These are phyloP conservation scores for Carex scoparia DNA, from an alignment of 176 grass and related monocot species.

Conservation along the genomic window DNA sequence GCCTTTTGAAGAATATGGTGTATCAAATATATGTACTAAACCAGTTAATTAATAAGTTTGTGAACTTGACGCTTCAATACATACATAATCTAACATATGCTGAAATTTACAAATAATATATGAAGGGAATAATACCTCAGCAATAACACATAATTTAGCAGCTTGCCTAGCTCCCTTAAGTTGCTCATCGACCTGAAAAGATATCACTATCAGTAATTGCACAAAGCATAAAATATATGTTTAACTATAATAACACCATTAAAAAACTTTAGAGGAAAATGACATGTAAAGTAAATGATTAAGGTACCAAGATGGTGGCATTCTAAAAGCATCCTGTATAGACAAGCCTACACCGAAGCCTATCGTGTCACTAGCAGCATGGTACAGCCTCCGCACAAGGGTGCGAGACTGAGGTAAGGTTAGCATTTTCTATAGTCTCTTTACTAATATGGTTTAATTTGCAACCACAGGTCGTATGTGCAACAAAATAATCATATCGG, in stretches of 20 bases:
- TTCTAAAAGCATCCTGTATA: not conserved
- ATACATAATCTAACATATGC: not conserved
- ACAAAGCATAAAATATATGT: not conserved
- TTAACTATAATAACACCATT: not conserved
- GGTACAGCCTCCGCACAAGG: not conserved
- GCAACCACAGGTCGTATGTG: not conserved
- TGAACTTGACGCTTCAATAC: not conserved
- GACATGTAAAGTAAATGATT: not conserved
- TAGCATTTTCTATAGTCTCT: not conserved
- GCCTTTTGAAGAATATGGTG: not conserved
- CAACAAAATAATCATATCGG: not conserved
- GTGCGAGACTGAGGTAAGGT: not conserved
- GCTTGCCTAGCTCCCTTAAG: constrained; percentile 35
- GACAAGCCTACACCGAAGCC: not conserved
- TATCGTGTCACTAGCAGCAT: not conserved
- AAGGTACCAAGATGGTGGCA: not conserved
- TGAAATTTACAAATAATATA: constrained; percentile 12
- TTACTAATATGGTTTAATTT: not conserved
- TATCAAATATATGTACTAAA: not conserved
- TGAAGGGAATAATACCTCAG: constrained; percentile 34
- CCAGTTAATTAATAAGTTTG: not conserved
- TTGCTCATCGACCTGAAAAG: constrained; percentile 47
- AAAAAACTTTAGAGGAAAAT: not conserved
- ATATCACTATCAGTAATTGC: constrained; percentile 10
- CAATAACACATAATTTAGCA: constrained; percentile 49